Evolutionary conservation across 2,329 filamentous ascomycete species (phyloP).

Genomic region (Penicillium crustosum): DNA sequence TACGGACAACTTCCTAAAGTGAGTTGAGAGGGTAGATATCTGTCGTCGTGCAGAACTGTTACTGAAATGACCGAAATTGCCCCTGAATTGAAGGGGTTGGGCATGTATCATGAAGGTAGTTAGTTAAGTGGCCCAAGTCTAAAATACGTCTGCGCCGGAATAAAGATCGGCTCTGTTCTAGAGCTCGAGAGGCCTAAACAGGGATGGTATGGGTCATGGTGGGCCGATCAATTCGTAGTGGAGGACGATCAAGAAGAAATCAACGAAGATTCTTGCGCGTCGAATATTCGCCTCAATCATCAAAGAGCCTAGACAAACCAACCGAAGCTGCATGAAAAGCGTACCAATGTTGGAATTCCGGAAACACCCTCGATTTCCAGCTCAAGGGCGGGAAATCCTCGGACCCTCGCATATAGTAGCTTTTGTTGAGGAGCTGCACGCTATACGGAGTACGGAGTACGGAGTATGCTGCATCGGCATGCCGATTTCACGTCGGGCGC

Average conservation of each 20-base stretch:
- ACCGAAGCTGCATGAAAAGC: neutral
- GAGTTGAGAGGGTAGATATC: neutral
- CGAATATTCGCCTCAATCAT: neutral
- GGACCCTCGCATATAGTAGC: neutral
- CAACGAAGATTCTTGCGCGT: neutral
- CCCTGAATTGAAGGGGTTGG: neutral
- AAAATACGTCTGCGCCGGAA: neutral
- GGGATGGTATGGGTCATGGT: neutral
- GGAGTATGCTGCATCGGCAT: conserved; percentile 5
- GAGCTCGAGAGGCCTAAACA: conserved; percentile 3
- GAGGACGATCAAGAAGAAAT: neutral
- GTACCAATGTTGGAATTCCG: neutral
- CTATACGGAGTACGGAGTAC: too few relatives aligned
- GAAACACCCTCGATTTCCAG: neutral
- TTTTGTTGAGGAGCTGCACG: neutral
- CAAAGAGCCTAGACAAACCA: neutral
- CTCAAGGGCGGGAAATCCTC: neutral
- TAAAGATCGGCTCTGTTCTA: conserved; percentile 5
- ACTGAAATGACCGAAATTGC: neutral
- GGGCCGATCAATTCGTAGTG: conserved; percentile 6
- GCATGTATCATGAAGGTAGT: neutral
- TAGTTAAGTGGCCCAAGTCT: neutral
- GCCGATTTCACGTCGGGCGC: conserved; percentile 11
- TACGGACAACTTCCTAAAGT: neutral
- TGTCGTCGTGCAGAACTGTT: neutral